Base-by-base conservation (phyloP, 2,329 filamentous ascomycete species). In the Xylaria sp. region DNA sequence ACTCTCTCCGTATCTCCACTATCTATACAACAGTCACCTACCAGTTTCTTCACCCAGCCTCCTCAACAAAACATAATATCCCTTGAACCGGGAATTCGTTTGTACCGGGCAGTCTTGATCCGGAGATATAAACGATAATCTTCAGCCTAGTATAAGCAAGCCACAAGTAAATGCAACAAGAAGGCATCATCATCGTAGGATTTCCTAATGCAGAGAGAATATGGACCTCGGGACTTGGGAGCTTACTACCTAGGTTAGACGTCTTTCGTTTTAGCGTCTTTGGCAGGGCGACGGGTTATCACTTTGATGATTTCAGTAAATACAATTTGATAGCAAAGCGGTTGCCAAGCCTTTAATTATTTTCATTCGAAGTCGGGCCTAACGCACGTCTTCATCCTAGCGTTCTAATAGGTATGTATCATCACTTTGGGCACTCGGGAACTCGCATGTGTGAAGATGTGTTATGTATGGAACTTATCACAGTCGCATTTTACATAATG, bases 241-340 rank as follows among this genome's bases (percentile, higher is more conserved):
- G 36, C n/a, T 56, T 34, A 60, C 36, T 13, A 55, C 60, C n/a
- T 65, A 64, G 69, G 52, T 69, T 66, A 56, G 69, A 64, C 28
- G 20, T 59, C n/a, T 23, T 60, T 53, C 36, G 6, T 61, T 34
- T 64, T 65, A 72, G 72, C 72, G 69, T 69, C 69, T 76, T 74
- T 76, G 75, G 73, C 76, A 72, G 67, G 76, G 74, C 67, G 74
- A 77, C 72, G 68, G 60, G 46, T 28, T 28, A 30, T 53, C 34
- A 48, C 55, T 36, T 23, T 60, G 53, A 59, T 41, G 48, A 15
- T 52, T 32, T 32, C 34, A 48, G 8, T 20, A 53, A 60, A 30
- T 50, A 30, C 34, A 59, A 39, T 45, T 48, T 48, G 3, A 48
- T 28, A 28, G 45, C 45, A 28, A 15, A 12, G 12, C 3, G 13